Base-by-base conservation (phyloP, 306 rosid species). In the Prinsepia uniflora region DNA sequence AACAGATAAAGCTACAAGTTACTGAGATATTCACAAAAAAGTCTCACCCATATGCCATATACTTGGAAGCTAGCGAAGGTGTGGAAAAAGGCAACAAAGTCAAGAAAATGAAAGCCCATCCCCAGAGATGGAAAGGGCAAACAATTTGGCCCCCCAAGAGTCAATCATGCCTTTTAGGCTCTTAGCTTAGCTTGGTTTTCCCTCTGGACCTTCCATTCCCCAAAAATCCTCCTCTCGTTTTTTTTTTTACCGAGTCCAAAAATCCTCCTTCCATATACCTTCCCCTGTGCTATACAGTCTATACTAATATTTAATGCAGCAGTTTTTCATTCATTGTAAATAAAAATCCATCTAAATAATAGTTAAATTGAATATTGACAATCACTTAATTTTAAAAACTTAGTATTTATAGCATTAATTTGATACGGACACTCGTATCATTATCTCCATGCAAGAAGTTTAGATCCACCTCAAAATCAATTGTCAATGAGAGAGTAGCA, bases 21-120 rank as follows among this genome's bases (percentile, higher is more conserved):
- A 30, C 74, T 87, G 81, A 76, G 75, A 78, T 79, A 20, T 56
- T 56, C 81, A 68, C 75, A 78, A 59, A 67, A 74, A 82, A 30
- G 1, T 4, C 50, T 2, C 6, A 49, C 7, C 5, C 8, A 49
- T 6, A 2, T 14, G 6, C 15, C 7, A 6, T 43, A 43, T 49
- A 5, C 50, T 46, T 12, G 17, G 50, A 52, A 67, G 55, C 55
- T 15, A 6, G 55, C 55, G 1, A 50, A 68, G 78, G 80, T 84
- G 80, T 56, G 79, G 87, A 81, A 71, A 74, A 78, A 70, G 42
- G 81, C 55, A 72, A 69, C 70, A 75, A 81, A 87, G 84, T 85
- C 83, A 85, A 81, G 85, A 83, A 70, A 84, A 78, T 30, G 84
- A 87, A 81, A 84, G 78, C 72, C 72, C 75, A 79, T 72, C 81